Base-by-base conservation (phyloP, 257 asterid genomes). In the Vinca minor region DNA sequence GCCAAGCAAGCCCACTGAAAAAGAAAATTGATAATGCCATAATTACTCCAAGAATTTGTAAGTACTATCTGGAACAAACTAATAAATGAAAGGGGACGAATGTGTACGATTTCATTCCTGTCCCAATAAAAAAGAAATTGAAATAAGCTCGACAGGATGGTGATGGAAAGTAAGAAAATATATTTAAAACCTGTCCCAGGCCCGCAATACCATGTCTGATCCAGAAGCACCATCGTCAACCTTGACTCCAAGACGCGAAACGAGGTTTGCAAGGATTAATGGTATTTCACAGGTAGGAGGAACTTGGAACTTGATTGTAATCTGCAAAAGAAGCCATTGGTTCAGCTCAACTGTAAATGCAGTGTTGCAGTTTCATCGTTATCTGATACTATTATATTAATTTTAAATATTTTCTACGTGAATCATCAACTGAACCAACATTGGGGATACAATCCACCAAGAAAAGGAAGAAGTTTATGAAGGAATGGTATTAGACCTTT, bases 1-100 rank as follows among this genome's bases (percentile, higher is more conserved):
- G 87, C 98, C 97, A 93, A 73, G 97, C 91, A 68, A 93, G 88
- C 58, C 96, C 97, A 72, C 98, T 93, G 85, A 45, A 28, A 57
- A 9, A 53, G 59, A 15, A 42, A 62, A 12, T 25, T 5, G 54
- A 25, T 59, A 62, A 39, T 14, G 26, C 36, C 14, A 20, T 15
- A 23, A 41, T 21, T 17, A 62, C 12, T 17, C 32, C 52, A 62
- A 45, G 14, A 62, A 25, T 44, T 2, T 5, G 26, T 6, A 15
- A 17, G 3, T 11, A 12, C 4, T 13, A 54, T 14, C 3, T 25
- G 21, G 59, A 26, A 5, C 13, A 54, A 28, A 54, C 34, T 28
- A 18, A 28, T 4, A 13, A 52, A 13, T 26, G 36, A 29, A 28
- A 13, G 20, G n/a, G 14, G n/a, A 7, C 10, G 5, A 53, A 26